A percentile compares a stretch with the other conserved stretches of the same genome.
Conservation (phyloP, 2,329 filamentous ascomycete species). For the Colletotrichum brevisporum region DNA sequence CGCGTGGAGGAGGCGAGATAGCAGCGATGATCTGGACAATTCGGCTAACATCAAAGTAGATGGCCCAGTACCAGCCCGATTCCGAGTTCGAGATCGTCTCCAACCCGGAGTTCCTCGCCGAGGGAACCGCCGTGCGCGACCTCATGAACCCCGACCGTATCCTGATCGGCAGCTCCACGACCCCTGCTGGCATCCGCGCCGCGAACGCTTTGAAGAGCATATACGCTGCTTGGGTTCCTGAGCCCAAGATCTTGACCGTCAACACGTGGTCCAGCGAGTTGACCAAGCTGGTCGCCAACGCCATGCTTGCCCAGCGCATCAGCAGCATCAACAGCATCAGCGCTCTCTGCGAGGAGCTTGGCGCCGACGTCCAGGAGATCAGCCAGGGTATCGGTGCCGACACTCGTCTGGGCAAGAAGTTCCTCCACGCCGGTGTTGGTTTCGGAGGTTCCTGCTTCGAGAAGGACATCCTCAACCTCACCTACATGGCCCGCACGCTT, state of each 20-base stretch:
- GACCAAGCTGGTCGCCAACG: constrained; percentile 84
- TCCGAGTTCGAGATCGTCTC: constrained; percentile 82
- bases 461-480: constrained; percentile 82
- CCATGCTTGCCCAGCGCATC: constrained; percentile 84
- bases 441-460: constrained; percentile 88
- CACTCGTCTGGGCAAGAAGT: constrained; percentile 78
- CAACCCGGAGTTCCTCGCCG: constrained; percentile 86
- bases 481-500: constrained; percentile 80
- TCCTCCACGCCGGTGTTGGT: constrained; percentile 81
- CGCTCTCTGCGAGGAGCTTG: constrained; percentile 83
- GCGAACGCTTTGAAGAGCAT: constrained; percentile 75
- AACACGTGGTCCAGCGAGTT: constrained; percentile 85
- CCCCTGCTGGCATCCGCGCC: constrained; percentile 71
- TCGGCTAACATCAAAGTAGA: constrained; percentile 51
- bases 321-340: constrained; percentile 86
- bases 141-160: constrained; percentile 80
- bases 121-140: constrained; percentile 81
- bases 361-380: constrained; percentile 82
- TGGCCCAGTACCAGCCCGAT: constrained; percentile 71
- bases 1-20: neutral
- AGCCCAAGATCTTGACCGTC: constrained; percentile 76
- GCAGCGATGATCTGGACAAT: neutral
- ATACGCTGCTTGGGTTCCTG: constrained; percentile 80
- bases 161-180: constrained; percentile 78
- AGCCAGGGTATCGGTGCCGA: constrained; percentile 78